Base-by-base conservation (phyloP, 257 asterid species). In the Lycium barbarum region DNA sequence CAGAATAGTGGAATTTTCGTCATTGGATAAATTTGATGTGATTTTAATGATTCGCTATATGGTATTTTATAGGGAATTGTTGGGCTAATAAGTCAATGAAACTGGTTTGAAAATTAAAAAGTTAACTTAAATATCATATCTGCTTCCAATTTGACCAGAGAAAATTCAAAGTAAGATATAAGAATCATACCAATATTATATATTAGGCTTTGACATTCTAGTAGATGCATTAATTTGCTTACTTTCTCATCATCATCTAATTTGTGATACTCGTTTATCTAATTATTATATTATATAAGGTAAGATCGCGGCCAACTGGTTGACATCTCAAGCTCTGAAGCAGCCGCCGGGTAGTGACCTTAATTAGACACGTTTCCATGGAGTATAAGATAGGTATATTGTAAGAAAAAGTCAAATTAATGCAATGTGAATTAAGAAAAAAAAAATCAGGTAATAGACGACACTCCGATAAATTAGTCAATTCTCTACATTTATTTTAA, bases 81-180 rank as follows among this genome's bases (percentile, higher is more conserved):
- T 53, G n/a, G 54, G 65, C 5, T 78, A 26, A 26, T 51, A 53
- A 78, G 82, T 76, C 82, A 76, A 76, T 7, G 82, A 22, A 76
- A 76, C 35, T 51, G 26, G 82, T 76, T 22, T 53, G 43, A 76
- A 26, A 11, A 45, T 43, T 72, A 20, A 74, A 26, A 49, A 74
- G 13, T 51, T 26, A 63, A 67, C 36, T 36, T 67, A 13, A 53
- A 26, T n/a, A 74, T 47, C 81, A 74, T 0, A 74, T 74, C n/a
- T 20, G 59, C 35, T 74, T 6, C 61, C 20, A 51, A 22, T 51
- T 53, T 76, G 82, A 76, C 82, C 82, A 76, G 26, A 51, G 82
- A 76, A 51, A 51, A 51, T 14, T 76, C 82, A 76, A 76, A 51
- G 63, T 51, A 76, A 76, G 82, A 76, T 51, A 7, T 33, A 36